Evolutionary conservation across 2,329 filamentous ascomycete species (phyloP), one percentile per base, ranked within the genome.

Genomic region (Grosmannia clavigera): DNA sequence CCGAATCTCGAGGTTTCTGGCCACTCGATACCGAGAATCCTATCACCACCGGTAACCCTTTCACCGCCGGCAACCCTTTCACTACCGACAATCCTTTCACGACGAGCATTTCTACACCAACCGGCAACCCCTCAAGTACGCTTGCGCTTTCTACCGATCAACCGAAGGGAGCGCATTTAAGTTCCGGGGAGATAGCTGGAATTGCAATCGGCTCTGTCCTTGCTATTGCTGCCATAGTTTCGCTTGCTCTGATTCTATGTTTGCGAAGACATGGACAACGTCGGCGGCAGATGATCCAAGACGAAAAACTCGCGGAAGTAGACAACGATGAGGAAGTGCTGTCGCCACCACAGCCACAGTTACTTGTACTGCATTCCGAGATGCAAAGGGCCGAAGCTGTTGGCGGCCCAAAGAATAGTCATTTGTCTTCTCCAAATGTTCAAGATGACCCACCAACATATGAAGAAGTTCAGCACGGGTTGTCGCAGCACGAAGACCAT

Each of bases 401-500:
- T 3, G 46, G 35, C 27, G 35, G 35, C 9, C 29, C 43, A 9
- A 58, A 58, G 22, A 25, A 25, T 2, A 2, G 9, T 9, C 11
- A 7, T 3, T n/a, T 19, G 9, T 33, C 29, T 16, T 50, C 55
- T 10, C 9, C 16, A 11, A 55, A n/a, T 25, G n/a, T 55, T 5
- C 50, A 29, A 19, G 58, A 57, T 27, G 22, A 38, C n/a, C 58
- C 58, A 5, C 58, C 58, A 9, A 43, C 53, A 3, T 60, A 60
- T 27, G 54, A 57, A 43, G 58, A 60, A 22, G 50, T 43, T 5
- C 43, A 51, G 27, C 48, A 52, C 16, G 9, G 19, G 12, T 19
- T 53, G 2, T 7, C 19, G 5, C 35, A 14, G 27, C 40, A 16
- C 5, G 22, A 27, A 5, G 9, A 27, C 29, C 19, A 5, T 6